These are phyloP conservation scores for Furcasterigmium furcatum DNA, from an alignment of 2,329 filamentous ascomycete genomes.

Conservation along the genomic window DNA sequence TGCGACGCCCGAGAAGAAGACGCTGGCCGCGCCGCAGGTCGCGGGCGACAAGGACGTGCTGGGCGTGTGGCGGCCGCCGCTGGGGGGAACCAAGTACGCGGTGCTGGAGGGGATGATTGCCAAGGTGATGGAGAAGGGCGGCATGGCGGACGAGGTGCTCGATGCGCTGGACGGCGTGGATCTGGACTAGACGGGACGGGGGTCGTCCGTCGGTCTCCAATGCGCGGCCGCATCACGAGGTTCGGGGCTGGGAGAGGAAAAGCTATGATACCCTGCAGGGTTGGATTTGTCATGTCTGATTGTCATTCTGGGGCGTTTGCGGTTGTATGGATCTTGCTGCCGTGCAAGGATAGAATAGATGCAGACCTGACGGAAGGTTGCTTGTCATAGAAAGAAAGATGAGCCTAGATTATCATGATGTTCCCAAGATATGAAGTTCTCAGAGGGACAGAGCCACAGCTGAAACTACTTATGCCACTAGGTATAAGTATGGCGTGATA, in stretches of 20 bases:
- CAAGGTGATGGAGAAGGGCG: slow-evolving; percentile 71
- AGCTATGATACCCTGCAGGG: slow-evolving; percentile 8
- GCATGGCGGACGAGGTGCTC: slow-evolving; percentile 83
- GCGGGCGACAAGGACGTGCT: slow-evolving; percentile 45
- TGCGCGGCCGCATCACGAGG: background rate
- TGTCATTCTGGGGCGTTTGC: background rate
- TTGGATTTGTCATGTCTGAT: background rate
- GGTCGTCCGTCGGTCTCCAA: too few species aligned
- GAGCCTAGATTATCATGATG: too few species aligned
- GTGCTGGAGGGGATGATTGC: slow-evolving; percentile 73
- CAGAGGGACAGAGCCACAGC: too few species aligned
- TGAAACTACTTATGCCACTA: too few species aligned
- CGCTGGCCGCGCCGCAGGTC: slow-evolving; percentile 22
- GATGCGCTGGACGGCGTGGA: slow-evolving; percentile 77
- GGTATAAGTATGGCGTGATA: too few species aligned
- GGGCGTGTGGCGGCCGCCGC: slow-evolving; percentile 81
- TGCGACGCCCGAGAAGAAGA: slow-evolving; percentile 28
- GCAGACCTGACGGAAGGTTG: slow-evolving; percentile 5
- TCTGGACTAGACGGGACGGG: slow-evolving; percentile 47
- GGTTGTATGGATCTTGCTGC: slow-evolving; percentile 7
- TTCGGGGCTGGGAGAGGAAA: background rate
- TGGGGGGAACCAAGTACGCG: slow-evolving; percentile 76
- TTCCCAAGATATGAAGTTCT: too few species aligned
- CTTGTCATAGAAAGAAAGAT: too few species aligned
- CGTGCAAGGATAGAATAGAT: slow-evolving; percentile 7